Evolutionary conservation across 768 basidiomycete genomes (phyloP).

Genomic region (Lentinula aciculospora): DNA sequence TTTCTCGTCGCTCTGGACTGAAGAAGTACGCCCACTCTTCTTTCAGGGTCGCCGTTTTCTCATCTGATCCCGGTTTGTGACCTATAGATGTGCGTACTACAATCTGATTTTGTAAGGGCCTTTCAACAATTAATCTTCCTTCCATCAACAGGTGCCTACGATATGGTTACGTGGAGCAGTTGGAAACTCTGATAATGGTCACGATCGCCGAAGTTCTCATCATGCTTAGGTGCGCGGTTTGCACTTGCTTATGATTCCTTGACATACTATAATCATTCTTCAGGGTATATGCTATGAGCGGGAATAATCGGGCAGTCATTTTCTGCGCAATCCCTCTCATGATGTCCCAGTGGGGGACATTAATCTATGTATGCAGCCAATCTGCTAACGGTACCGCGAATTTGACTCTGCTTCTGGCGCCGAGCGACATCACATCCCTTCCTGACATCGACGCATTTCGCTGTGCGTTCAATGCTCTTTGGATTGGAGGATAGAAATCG

Average conservation of each 20-base stretch:
- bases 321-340: neutral
- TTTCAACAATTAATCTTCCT: neutral
- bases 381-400: constrained; percentile 3
- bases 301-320: neutral
- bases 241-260: neutral
- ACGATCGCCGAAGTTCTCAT: constrained; percentile 8
- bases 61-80: neutral
- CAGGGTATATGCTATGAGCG: constrained; percentile 6
- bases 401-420: neutral
- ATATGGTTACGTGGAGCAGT: constrained; percentile 5
- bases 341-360: constrained; percentile 1
- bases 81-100: neutral
- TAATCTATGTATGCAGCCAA: constrained; percentile 1
- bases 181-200: constrained; percentile 6
- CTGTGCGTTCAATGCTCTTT: neutral
- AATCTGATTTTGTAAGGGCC: neutral
- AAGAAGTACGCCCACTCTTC: neutral
- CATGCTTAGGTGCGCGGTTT: neutral
- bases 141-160: constrained; percentile 3
- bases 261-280: neutral
- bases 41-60: too few species aligned
- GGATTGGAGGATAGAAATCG: too few species aligned
- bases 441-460: constrained; percentile 6
- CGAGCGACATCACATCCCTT: neutral
- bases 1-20: neutral